Base-by-base conservation (phyloP, 805 yeast genomes). In the Candida caryicola region DNA sequence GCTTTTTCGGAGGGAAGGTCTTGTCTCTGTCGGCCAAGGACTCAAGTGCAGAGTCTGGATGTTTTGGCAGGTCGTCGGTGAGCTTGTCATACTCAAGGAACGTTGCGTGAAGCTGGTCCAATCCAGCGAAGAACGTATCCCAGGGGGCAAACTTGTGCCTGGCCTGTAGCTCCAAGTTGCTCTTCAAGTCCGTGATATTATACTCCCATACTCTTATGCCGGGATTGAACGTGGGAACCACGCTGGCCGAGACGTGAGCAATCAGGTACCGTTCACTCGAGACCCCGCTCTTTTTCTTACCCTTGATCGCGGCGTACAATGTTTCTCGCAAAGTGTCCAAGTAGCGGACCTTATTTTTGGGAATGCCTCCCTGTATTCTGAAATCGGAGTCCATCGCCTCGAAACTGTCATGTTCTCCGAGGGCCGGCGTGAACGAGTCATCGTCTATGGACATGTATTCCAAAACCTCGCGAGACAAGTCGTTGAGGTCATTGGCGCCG, bases 131-230 rank as follows among this genome's bases (percentile, higher is more conserved):
- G 51, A 84, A 82, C 3, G 49, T 53, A 36, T 65, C 71, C 93
- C 93, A 85, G 5, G 83, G 71, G 42, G 66, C 67, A 46, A 46
- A 62, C 12, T 39, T 27, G 33, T 37, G 14, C 21, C 40, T 32
- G 18, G 50, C 39, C 15, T 40, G 41, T 21, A 36, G 31, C 29
- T 47, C 49, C 13, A 46, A 40, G 14, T 45, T 48, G 26, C 53
- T 50, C n/a, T 56, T 63, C 32, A 84, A 54, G 1, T 71, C 82
- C 0, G 86, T 74, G 26, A 76, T 74, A 52, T 87, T 87, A 58
- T 87, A 87, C 56, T 87, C 95, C 93, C 95, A 87, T 2, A 87
- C 79, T 46, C 95, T 69, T 44, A 87, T 54, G 4, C 89, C 86
- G 4, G 96, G 89, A 47, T 85, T 85, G 62, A 81, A 88, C 0